Evolutionary conservation across 495 filamentous ascomycete species (phyloP).

Genomic region (Poronia punctata): DNA sequence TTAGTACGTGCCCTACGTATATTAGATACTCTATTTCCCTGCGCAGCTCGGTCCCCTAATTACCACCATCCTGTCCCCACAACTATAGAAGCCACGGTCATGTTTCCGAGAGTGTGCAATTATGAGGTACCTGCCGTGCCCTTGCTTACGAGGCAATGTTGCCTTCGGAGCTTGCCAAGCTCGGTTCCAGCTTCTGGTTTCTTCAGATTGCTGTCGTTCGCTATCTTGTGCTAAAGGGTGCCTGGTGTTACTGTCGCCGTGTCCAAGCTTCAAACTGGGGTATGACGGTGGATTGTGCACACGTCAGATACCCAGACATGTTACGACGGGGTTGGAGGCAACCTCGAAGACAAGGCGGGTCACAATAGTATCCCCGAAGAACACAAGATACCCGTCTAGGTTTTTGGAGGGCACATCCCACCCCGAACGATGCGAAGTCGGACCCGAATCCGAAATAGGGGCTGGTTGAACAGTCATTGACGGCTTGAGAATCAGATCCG

Average conservation of each 20-base stretch:
- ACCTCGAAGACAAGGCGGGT: slow-evolving; percentile 4
- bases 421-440: slow-evolving; percentile 6
- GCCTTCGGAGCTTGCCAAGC: slow-evolving; percentile 3
- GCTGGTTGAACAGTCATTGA: no score
- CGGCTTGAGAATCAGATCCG: no score
- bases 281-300: slow-evolving; percentile 5
- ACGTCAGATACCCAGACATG: slow-evolving; percentile 9
- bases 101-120: no score
- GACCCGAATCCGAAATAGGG: no score
- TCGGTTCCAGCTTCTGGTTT: slow-evolving; percentile 7
- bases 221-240: no score
- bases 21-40: no score
- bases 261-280: slow-evolving; percentile 3
- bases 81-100: not conserved
- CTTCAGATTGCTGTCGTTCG: not conserved
- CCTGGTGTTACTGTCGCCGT: slow-evolving; percentile 8
- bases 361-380: no score
- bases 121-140: not conserved
- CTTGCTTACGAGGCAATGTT: not conserved
- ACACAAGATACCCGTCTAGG: not conserved
- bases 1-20: no score
- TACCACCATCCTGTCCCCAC: no score
- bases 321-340: slow-evolving; percentile 1
- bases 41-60: no score
- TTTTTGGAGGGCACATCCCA: slow-evolving; percentile 3